Evolutionary conservation across 2,329 filamentous ascomycete genomes (phyloP).

Genomic region (Colletotrichum sp.): DNA sequence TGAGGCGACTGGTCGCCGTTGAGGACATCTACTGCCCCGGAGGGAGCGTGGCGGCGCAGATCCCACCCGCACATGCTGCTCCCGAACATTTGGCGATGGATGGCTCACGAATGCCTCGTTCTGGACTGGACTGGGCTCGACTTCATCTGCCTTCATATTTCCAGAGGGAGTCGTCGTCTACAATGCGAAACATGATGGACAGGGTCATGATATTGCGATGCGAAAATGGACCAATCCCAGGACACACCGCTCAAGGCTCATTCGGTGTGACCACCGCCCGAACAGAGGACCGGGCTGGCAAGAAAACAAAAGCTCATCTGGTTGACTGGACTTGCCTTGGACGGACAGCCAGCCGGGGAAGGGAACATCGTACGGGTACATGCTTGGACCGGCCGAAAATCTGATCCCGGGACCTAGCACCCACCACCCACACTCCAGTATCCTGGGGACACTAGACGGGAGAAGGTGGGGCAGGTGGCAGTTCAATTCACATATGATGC

Average conservation of each 20-base stretch:
- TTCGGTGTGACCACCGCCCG: background rate
- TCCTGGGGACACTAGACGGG: background rate
- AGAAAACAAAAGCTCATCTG: background rate
- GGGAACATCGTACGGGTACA: background rate
- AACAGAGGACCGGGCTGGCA: background rate
- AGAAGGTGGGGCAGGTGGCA: background rate
- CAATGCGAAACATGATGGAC: background rate
- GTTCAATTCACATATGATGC: background rate
- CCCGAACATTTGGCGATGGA: background rate
- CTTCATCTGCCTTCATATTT: background rate
- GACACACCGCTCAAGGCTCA: background rate
- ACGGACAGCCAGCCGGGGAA: background rate
- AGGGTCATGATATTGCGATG: background rate
- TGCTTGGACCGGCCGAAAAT: background rate
- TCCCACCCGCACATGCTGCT: background rate
- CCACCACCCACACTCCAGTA: background rate
- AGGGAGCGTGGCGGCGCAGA: background rate
- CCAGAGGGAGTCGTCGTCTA: background rate
- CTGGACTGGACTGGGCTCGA: background rate
- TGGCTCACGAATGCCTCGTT: background rate
- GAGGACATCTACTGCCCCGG: background rate
- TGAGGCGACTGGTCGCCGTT: background rate
- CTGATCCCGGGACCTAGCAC: background rate
- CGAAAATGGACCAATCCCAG: background rate
- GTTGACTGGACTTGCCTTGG: background rate